A percentile compares a stretch with the other conserved stretches of the same genome.
These are phyloP conservation scores for Leccinum subspadiceum DNA, from an alignment of 1,284 basidiomycete species.

Conservation along the genomic window DNA sequence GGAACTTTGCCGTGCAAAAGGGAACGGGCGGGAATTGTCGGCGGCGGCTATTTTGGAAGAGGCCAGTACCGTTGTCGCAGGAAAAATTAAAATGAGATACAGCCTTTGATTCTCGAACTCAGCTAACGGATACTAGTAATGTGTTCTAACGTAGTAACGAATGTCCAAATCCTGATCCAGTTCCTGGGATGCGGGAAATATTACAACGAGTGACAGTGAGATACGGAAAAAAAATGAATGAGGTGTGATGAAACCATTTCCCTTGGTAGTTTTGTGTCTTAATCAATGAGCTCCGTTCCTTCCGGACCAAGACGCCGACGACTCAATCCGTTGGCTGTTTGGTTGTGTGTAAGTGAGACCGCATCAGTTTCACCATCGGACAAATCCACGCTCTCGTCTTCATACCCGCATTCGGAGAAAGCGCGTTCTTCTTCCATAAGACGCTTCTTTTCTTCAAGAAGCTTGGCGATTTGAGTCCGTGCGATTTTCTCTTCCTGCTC, in stretches of 20 bases:
- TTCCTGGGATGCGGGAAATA: constrained; percentile 20
- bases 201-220: neutral
- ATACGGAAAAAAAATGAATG: neutral
- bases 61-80: no score
- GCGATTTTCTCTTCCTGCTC: constrained; percentile 19
- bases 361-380: constrained; percentile 6
- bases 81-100: neutral
- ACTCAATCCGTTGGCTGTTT: neutral
- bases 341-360: neutral
- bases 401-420: constrained; percentile 13
- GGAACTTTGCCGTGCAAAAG: neutral
- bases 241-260: neutral
- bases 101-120: neutral
- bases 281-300: constrained; percentile 26
- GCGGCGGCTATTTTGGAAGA: neutral
- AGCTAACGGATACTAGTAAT: constrained; percentile 1
- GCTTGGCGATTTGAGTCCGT: constrained; percentile 17
- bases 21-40: neutral
- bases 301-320: constrained; percentile 14
- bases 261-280: neutral
- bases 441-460: constrained; percentile 19
- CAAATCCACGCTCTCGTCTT: constrained; percentile 17
- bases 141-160: neutral
- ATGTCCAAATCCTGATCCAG: constrained; percentile 17
- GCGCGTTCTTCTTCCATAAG: constrained; percentile 6